These are phyloP conservation scores for Nicotiana sylvestris DNA, from an alignment of 257 asterid genomes.

Conservation along the genomic window DNA sequence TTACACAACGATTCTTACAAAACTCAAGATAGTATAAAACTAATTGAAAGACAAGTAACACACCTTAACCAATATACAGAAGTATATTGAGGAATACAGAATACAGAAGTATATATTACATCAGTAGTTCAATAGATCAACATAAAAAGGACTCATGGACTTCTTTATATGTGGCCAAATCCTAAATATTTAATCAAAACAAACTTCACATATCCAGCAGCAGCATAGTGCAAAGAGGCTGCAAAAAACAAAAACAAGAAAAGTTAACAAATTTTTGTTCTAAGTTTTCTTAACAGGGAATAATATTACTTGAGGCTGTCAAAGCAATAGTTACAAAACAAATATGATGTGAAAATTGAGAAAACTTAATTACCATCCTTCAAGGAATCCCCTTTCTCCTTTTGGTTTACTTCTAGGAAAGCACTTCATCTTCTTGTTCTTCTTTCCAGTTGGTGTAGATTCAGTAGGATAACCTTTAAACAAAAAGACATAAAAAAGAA, in stretches of 20 bases:
- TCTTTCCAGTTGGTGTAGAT: conserved; percentile 29
- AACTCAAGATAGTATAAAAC: background rate
- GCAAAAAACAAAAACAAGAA: conserved; percentile 16
- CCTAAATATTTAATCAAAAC: conserved; percentile 18
- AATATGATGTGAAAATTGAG: background rate
- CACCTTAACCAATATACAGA: background rate
- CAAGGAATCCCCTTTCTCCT: conserved; percentile 66
- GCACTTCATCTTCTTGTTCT: conserved; percentile 39
- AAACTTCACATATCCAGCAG: conserved; percentile 73
- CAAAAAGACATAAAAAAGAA: background rate
- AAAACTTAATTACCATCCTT: conserved; percentile 53
- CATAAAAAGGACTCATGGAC: background rate
- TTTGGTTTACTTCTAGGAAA: conserved; percentile 50
- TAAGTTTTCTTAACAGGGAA: background rate
- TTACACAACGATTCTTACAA: background rate
- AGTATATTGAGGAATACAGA: background rate
- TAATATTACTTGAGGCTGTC: background rate
- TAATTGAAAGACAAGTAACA: background rate
- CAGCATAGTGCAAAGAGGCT: conserved; percentile 67
- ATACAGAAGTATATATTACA: background rate
- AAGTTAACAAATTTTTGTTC: background rate
- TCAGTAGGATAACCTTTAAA: conserved; percentile 53
- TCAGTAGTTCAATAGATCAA: conserved; percentile 3
- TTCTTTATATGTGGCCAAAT: background rate
- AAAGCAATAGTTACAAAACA: background rate